Base-by-base conservation (phyloP, 176 grass and related monocot genomes). In the Cenchrus fungigraminus region DNA sequence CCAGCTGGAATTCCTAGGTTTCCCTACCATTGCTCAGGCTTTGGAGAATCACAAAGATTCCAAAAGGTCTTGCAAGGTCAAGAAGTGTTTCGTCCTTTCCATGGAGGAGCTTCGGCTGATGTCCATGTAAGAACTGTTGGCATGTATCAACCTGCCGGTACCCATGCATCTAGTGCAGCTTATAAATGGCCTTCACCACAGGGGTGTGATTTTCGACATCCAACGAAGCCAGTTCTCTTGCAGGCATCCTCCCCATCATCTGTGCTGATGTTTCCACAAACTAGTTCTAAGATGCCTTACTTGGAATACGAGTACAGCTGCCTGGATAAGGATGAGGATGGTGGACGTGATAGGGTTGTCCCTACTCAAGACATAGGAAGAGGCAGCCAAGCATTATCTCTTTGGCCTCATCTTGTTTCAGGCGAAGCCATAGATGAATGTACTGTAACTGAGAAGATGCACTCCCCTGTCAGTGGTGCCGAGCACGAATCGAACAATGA, bases 21-120 rank as follows among this genome's bases (percentile, higher is more conserved):
- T 71, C 65, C 78, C 60, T 75, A 82, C 78, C 77, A 92, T 73
- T 86, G 86, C 68, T 83, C 79, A 73, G 89, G 84, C 87, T 94
- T 92, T 83, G 73, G 85, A 42, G 92, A 90, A 90, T 94, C 89
- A 87, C 20, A 74, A 40, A 80, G 90, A 86, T 95, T 92, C 86
- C 93, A 89, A 79, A 92, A 90, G 93, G 93, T 92, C 93, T 95
- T 95, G 93, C 93, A 95, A 95, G 93, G 93, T 95, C 93, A 95
- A 95, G 93, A 95, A 95, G 79, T 95, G 65, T 83, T 88, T 81
- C 65, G 56, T 68, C 60, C 86, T 86, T 88, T 87, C 65, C 64
- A 40, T 52, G 84, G 78, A 76, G 87, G 87, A 65, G 77, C 56
- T 82, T 78, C 66, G 86, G 65, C 43, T 68, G 85, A 94, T 86